phyloP scores from a whole-genome alignment of 2,329 filamentous ascomycete genomes.

The Hyphodiscus sp. region DNA sequence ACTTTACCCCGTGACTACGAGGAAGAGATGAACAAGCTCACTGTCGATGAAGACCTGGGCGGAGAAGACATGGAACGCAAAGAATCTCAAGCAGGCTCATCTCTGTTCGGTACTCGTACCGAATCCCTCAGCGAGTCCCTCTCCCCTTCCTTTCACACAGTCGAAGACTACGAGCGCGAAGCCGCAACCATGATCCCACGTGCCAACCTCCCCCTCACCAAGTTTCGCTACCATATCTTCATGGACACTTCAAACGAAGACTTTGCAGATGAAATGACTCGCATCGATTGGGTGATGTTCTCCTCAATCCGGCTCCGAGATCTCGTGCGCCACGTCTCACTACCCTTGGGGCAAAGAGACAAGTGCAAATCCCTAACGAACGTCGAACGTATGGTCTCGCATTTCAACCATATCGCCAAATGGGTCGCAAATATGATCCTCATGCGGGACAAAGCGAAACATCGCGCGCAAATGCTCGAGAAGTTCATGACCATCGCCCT shows the following conservation, averaged over 20 bases:
- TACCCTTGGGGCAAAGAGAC: slow-evolving; percentile 64
- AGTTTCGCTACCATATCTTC: slow-evolving; percentile 82
- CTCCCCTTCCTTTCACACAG: slow-evolving; percentile 47
- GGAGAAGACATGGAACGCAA: slow-evolving; percentile 21
- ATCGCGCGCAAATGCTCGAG: slow-evolving; percentile 82
- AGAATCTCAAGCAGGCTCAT: slow-evolving; percentile 20
- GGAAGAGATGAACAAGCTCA: slow-evolving; percentile 14
- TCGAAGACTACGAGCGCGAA: slow-evolving; percentile 76
- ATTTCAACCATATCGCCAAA: slow-evolving; percentile 80
- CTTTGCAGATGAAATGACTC: slow-evolving; percentile 83
- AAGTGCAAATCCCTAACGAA: slow-evolving; percentile 73
- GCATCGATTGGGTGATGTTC: slow-evolving; percentile 98
- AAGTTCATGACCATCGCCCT: slow-evolving; percentile 91
- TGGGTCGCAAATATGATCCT: slow-evolving; percentile 82
- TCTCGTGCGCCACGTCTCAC: slow-evolving; percentile 82
- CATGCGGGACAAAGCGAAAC: slow-evolving; percentile 90
- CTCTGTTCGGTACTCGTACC: slow-evolving; percentile 14
- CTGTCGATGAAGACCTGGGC: slow-evolving; percentile 15
- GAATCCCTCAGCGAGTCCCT: slow-evolving; percentile 20
- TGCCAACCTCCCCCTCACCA: slow-evolving; percentile 65
- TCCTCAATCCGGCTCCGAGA: slow-evolving; percentile 90
- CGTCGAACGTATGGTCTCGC: slow-evolving; percentile 88
- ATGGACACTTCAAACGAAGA: slow-evolving; percentile 82
- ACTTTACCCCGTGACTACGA: slow-evolving; percentile 12
- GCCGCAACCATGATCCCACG: slow-evolving; percentile 66